These are phyloP conservation scores for Lycium ferocissimum DNA, from an alignment of 257 asterid genomes.

Conservation along the genomic window DNA sequence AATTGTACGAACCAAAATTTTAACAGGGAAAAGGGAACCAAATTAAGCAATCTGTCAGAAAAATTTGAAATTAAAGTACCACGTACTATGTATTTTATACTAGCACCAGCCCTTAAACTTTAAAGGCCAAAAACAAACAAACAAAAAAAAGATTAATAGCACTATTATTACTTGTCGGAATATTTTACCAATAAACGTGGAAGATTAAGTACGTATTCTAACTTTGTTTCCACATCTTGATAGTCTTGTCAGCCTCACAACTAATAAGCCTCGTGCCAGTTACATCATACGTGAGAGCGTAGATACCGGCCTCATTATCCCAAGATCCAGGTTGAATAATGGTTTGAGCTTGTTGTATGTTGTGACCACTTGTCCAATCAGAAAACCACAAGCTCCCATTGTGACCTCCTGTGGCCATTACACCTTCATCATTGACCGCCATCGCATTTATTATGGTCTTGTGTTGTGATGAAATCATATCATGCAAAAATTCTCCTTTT, in stretches of 20 bases:
- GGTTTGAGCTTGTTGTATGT: constrained; percentile 87
- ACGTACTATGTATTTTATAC: no score
- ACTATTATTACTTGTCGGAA: no score
- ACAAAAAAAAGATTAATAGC: no score
- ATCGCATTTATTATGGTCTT: constrained; percentile 91
- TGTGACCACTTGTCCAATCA: constrained; percentile 96
- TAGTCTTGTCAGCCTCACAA: constrained; percentile 90
- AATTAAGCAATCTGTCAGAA: no score
- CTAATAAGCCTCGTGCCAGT: constrained; percentile 81
- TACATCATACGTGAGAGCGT: constrained; percentile 62
- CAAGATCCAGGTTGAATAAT: constrained; percentile 91
- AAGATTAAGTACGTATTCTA: constrained; percentile 28
- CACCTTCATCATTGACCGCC: constrained; percentile 90
- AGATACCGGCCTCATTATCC: constrained; percentile 91
- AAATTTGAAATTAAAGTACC: no score
- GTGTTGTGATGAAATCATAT: constrained; percentile 93
- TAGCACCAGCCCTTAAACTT: no score
- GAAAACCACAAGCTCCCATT: constrained; percentile 98
- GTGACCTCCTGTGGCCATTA: constrained; percentile 93
- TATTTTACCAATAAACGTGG: no score
- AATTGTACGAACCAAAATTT: no score
- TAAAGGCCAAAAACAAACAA: no score
- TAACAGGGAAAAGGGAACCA: no score
- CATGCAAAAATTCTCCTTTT: constrained; percentile 96
- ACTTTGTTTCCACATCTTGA: constrained; percentile 95